These are phyloP conservation scores for Rhodotorula glutinis DNA, from an alignment of 1,284 basidiomycete genomes.

Conservation along the genomic window DNA sequence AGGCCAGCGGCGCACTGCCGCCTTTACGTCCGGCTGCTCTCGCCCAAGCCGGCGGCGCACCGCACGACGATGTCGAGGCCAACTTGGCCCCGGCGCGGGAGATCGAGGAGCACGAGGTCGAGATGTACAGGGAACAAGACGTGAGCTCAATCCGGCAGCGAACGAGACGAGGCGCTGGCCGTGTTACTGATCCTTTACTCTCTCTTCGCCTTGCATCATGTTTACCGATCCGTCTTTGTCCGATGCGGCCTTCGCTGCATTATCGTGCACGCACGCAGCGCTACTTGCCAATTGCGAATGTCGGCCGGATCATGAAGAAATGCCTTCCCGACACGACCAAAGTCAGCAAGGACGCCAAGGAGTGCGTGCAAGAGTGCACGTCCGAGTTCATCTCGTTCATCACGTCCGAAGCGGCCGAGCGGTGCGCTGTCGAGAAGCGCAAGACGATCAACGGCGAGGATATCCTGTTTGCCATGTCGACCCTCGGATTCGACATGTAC, in stretches of 20 bases:
- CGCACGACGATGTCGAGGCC: neutral
- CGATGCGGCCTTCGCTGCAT: neutral
- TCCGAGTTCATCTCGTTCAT: constrained; percentile 51
- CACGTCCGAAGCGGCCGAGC: constrained; percentile 50
- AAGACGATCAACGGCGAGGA: constrained; percentile 79
- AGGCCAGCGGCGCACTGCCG: constrained; percentile 2
- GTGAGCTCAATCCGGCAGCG: constrained; percentile 12
- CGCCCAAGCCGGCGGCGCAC: neutral
- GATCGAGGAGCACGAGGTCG: constrained; percentile 37
- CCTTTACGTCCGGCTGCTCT: constrained; percentile 3
- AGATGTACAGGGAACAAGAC: constrained; percentile 40
- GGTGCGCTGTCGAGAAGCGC: constrained; percentile 52
- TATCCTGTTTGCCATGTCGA: constrained; percentile 79
- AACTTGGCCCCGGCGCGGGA: constrained; percentile 4
- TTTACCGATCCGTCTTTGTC: no score
- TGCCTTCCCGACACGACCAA: constrained; percentile 41
- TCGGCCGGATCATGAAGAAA: constrained; percentile 44
- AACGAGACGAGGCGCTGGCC: no score
- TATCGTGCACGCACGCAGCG: constrained; percentile 21
- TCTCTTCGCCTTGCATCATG: neutral
- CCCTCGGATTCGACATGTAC: constrained; percentile 93
- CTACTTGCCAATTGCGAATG: constrained; percentile 44
- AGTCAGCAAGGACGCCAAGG: constrained; percentile 47
- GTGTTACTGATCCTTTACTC: neutral
- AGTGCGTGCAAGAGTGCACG: constrained; percentile 50